Evolutionary conservation across 202 grass and related monocot species (phyloP).

Genomic region (Carex sylvatica): DNA sequence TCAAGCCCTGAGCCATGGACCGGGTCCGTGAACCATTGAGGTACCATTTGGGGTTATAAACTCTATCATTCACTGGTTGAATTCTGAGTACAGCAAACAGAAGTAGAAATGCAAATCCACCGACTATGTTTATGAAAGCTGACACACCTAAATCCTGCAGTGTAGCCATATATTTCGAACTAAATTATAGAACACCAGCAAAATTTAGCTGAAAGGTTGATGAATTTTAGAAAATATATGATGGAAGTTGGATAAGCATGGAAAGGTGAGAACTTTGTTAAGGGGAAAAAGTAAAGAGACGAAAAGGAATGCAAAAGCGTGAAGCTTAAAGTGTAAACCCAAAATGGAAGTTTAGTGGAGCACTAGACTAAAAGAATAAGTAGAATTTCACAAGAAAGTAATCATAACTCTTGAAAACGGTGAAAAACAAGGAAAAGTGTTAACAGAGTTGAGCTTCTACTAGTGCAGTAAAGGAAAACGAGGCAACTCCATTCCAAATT

Average conservation of each 20-base stretch:
- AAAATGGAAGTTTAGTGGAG: constrained; percentile 22
- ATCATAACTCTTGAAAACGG: background rate
- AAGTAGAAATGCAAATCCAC: constrained; percentile 78
- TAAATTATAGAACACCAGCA: constrained; percentile 10
- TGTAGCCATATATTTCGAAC: constrained; percentile 62
- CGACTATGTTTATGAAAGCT: constrained; percentile 86
- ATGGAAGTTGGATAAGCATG: background rate
- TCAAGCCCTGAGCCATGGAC: constrained; percentile 24
- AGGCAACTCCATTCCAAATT: background rate
- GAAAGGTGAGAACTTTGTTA: constrained; percentile 4
- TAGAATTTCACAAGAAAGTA: constrained; percentile 15
- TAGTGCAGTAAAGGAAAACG: background rate
- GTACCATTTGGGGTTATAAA: constrained; percentile 98
- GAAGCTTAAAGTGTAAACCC: background rate
- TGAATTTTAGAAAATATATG: background rate
- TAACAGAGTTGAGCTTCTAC: background rate
- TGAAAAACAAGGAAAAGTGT: background rate
- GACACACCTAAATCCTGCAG: constrained; percentile 83
- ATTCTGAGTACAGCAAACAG: constrained; percentile 86
- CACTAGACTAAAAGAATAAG: constrained; percentile 12
- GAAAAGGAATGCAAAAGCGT: constrained; percentile 7
- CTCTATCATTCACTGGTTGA: constrained; percentile 88
- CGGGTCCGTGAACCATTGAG: constrained; percentile 33
- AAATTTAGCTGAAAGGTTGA: constrained; percentile 10
- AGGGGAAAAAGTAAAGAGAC: constrained; percentile 7